Conservation (phyloP, 306 rosid genomes). For the Gastrolobium villosum region DNA sequence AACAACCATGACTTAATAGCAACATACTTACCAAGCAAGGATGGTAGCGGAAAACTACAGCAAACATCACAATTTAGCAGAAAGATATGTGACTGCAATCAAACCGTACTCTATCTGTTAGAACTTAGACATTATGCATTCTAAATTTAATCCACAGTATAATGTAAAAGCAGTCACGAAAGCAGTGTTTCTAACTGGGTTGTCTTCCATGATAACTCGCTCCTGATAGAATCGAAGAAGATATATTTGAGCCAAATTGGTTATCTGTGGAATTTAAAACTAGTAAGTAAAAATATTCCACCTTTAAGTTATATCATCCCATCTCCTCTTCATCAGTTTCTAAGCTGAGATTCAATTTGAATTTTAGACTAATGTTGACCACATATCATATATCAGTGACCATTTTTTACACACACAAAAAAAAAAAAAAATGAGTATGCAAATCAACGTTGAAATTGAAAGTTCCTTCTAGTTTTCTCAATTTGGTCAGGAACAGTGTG, state of each 20-base stretch:
- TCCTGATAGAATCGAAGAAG: constrained; percentile 94
- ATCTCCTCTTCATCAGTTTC: constrained; percentile 35
- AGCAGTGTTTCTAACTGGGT: constrained; percentile 68
- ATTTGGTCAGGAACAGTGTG: constrained; percentile 8
- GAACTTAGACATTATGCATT: constrained; percentile 23
- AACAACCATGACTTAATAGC: constrained; percentile 25
- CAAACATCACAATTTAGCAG: constrained; percentile 95
- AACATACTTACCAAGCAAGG: constrained; percentile 86
- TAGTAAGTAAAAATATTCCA: constrained; percentile 16
- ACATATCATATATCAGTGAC: background rate
- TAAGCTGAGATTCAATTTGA: constrained; percentile 15
- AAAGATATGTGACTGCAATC: constrained; percentile 89
- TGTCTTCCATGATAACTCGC: constrained; percentile 96
- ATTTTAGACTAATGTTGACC: constrained; percentile 17
- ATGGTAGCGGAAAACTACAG: constrained; percentile 87
- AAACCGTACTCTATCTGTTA: constrained; percentile 37
- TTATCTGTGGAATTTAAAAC: constrained; percentile 64
- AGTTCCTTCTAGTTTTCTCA: constrained; percentile 16
- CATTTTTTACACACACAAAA: background rate
- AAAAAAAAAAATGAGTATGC: background rate
- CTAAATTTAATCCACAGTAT: constrained; percentile 8
- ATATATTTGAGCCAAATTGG: constrained; percentile 86
- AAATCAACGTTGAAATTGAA: constrained; percentile 44
- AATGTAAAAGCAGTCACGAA: background rate
- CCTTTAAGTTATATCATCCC: constrained; percentile 9